These are phyloP conservation scores for Seiridium unicorne DNA, from an alignment of 2,329 filamentous ascomycete species.

Conservation along the genomic window DNA sequence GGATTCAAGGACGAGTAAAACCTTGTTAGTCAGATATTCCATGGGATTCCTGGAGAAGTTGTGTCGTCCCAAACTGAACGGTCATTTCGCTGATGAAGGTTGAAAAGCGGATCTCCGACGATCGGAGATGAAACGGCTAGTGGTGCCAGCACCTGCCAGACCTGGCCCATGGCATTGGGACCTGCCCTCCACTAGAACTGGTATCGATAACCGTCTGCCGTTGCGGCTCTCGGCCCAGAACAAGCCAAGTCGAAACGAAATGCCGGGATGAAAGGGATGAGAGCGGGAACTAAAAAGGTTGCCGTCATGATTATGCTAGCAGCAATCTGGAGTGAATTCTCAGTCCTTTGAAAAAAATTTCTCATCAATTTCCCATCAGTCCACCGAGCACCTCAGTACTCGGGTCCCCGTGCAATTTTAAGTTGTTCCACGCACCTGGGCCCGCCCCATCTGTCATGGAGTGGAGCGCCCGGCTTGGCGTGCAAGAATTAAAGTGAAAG, in stretches of 20 bases:
- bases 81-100: no score
- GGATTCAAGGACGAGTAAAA: no score
- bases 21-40: no score
- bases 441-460: background rate
- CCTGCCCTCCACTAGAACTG: background rate
- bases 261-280: background rate
- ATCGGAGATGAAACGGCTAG: no score
- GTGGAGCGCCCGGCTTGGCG: background rate
- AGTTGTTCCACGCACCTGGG: background rate
- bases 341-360: background rate
- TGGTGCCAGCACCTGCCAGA: no score
- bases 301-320: background rate
- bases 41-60: no score
- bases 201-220: background rate
- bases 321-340: background rate
- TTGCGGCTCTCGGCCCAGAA: background rate
- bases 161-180: no score
- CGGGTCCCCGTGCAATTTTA: background rate
- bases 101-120: no score
- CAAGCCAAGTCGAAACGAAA: background rate
- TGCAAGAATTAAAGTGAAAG: background rate
- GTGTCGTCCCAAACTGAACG: no score
- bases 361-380: background rate
- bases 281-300: background rate
- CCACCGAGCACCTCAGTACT: background rate